Evolutionary conservation across 1,284 basidiomycete species (phyloP).

Genomic region (Agaricales sp.): DNA sequence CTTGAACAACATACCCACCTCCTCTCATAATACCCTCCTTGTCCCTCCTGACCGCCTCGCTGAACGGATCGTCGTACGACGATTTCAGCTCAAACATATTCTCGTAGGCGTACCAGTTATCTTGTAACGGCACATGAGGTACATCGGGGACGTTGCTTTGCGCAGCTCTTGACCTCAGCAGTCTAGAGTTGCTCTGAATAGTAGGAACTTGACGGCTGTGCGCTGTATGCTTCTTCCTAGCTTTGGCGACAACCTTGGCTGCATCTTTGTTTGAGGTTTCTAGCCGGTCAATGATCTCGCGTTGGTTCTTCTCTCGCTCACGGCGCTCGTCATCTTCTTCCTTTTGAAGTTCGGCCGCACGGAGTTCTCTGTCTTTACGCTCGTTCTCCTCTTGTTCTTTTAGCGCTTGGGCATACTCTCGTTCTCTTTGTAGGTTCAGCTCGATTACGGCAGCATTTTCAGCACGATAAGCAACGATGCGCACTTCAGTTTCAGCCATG

Average conservation of each 20-base stretch:
- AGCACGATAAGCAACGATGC: constrained; percentile 69
- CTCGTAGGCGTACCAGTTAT: constrained; percentile 67
- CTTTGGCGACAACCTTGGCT: constrained; percentile 55
- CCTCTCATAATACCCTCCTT: constrained; percentile 73
- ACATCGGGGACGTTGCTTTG: constrained; percentile 57
- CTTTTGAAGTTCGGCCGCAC: constrained; percentile 57
- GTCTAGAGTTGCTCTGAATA: constrained; percentile 30
- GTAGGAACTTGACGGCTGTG: constrained; percentile 42
- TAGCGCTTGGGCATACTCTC: constrained; percentile 57
- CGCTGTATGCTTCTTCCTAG: constrained; percentile 52
- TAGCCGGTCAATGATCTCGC: constrained; percentile 72
- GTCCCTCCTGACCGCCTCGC: constrained; percentile 68
- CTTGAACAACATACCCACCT: constrained; percentile 74
- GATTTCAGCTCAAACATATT: constrained; percentile 46
- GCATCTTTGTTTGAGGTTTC: constrained; percentile 69
- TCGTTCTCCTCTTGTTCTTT: constrained; percentile 71
- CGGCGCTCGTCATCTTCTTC: constrained; percentile 68
- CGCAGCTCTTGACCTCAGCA: constrained; percentile 46
- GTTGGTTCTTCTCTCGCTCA: constrained; percentile 63
- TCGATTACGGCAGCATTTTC: constrained; percentile 79
- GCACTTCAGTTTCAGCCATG: constrained; percentile 74
- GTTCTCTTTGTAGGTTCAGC: constrained; percentile 69
- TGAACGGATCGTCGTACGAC: constrained; percentile 62
- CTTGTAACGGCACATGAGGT: constrained; percentile 67
- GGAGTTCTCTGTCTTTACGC: constrained; percentile 58